These are phyloP conservation scores for Magnolia sinica DNA, from an alignment of 164 flowering plant species.

Conservation along the genomic window DNA sequence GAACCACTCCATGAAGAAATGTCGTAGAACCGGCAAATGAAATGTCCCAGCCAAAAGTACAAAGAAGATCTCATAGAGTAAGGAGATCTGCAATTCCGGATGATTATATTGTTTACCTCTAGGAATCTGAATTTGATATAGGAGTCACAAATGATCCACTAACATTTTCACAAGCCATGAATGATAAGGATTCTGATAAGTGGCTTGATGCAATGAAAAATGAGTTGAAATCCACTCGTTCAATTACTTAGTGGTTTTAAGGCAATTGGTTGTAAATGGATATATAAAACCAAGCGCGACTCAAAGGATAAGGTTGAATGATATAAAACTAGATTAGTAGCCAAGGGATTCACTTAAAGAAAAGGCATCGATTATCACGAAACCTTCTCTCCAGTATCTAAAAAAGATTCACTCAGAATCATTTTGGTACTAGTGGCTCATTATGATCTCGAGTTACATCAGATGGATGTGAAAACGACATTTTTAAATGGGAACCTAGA, in stretches of 20 bases:
- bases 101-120: not conserved
- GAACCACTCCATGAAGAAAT: not conserved
- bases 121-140: slow-evolving; percentile 8
- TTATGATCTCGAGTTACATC: no score
- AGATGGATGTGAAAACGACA: no score
- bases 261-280: not conserved
- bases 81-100: not conserved
- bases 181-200: not conserved
- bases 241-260: not conserved
- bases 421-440: no score
- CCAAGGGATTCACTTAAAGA: not conserved
- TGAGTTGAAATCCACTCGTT: slow-evolving; percentile 6
- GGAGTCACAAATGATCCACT: not conserved
- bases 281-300: no score
- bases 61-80: not conserved
- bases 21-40: not conserved
- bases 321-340: no score
- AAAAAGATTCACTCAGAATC: no score
- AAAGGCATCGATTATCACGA: no score
- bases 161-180: slow-evolving; percentile 4
- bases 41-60: not conserved
- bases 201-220: not conserved
- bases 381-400: no score
- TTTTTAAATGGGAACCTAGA: no score
- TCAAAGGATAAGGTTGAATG: no score